Base-by-base conservation (phyloP, 2,329 filamentous ascomycete species). In the Aspergillus latus region DNA sequence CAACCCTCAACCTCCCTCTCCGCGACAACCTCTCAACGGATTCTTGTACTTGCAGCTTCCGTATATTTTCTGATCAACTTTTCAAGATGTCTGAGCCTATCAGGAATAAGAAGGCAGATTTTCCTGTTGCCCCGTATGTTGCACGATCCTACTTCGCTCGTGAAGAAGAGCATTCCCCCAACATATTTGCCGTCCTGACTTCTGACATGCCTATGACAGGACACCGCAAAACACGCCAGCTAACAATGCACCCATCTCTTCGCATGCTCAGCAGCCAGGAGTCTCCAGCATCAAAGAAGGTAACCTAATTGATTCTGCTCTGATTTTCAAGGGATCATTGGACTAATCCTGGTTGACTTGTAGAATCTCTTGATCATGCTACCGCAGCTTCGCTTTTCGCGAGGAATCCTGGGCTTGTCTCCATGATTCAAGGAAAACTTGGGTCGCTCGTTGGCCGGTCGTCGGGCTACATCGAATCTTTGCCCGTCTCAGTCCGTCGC, bases 221-320 rank as follows among this genome's bases (percentile, higher is more conserved):
- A 99, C 94, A 72, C 94, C 94, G 72, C 94, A 99, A 80, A 99
- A 99, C 82, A 99, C 94, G 55, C 94, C 94, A 66, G 89, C 91
- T 65, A 92, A 87, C 79, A 92, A 93, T 81, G 94, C 95, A 66
- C 94, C 94, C 64, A 97, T 99, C 78, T 96, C 92, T 52, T 97
- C 93, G 61, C 93, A 94, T 78, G 94, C 95, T 67, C 92, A 96
- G 80, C 91, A 96, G 79, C 94, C 94, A 61, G 90, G 89, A 65
- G 88, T 99, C 62, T 82, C 90, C 65, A 97, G 91, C 77, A 97
- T 99, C 81, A 94, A 93, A 77, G 94, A 99, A 86, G 94, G 94
- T 97, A 79, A 76, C 84, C 81, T 39, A 15, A 10, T 42, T 29
- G 2, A 21, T 43, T 28, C 29, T 32, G 32, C 29, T n/a, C 21